A percentile compares a stretch with the other conserved stretches of the same genome.
These are phyloP conservation scores for Psidium guajava DNA, from an alignment of 345 rosid species.

Conservation along the genomic window DNA sequence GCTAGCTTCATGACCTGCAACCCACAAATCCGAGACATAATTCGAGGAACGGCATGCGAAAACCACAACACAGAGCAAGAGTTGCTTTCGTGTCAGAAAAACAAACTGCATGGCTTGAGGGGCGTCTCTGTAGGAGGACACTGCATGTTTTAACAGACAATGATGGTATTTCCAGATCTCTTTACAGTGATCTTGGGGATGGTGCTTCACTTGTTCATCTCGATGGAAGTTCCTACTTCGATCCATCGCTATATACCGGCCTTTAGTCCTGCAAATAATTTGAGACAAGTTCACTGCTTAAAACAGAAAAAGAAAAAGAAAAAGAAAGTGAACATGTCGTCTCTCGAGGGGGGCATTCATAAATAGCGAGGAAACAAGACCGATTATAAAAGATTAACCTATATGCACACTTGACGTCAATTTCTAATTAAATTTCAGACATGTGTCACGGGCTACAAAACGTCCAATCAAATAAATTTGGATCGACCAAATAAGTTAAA, in stretches of 20 bases:
- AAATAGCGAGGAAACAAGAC: background rate
- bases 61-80: no score
- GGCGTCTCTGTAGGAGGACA: no score
- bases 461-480: background rate
- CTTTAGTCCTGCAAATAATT: background rate
- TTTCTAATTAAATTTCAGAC: background rate
- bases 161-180: background rate
- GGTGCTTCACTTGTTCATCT: background rate
- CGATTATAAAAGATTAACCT: background rate
- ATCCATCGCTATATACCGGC: background rate
- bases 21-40: no score
- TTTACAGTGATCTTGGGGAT: background rate
- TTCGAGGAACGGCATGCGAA: no score
- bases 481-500: rapidly evolving
- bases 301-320: background rate
- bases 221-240: background rate
- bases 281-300: background rate
- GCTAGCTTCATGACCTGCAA: no score
- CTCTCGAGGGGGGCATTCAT: background rate
- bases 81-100: no score
- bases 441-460: background rate
- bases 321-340: background rate
- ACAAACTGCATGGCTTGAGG: no score
- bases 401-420: background rate
- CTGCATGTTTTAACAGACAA: no score